A percentile compares a stretch with the other conserved stretches of the same genome.
Conservation (phyloP, 257 asterid species). For the Thymus mandschuricus region DNA sequence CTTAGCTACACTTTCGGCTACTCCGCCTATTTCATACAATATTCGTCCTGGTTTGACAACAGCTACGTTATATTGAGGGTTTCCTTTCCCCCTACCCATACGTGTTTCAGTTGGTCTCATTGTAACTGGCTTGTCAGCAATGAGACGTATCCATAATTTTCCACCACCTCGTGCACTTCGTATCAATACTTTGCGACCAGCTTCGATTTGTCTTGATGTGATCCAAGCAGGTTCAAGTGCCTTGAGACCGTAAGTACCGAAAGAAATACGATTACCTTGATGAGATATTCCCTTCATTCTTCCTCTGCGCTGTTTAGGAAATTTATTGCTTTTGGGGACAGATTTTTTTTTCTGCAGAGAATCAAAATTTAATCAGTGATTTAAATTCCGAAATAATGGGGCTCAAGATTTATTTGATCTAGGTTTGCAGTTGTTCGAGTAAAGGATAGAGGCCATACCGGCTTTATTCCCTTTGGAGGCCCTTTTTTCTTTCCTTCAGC, state of each 20-base stretch:
- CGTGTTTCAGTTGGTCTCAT: background rate
- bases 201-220: background rate
- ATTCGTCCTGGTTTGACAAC: background rate
- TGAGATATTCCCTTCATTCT: background rate
- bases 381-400: background rate
- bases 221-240: background rate
- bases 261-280: background rate
- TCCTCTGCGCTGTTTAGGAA: background rate
- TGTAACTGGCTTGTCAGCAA: background rate
- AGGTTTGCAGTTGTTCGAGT: conserved; percentile 1
- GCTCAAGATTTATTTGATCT: background rate
- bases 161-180: background rate
- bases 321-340: background rate
- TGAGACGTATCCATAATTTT: background rate
- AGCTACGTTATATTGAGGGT: background rate
- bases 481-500: conserved; percentile 77
- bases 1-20: background rate
- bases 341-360: background rate
- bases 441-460: conserved; percentile 46
- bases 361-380: background rate
- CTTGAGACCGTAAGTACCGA: background rate
- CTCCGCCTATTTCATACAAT: background rate
- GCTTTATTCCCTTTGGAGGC: conserved; percentile 75
- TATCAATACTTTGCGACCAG: background rate
- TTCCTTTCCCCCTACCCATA: background rate